Base-by-base conservation (phyloP, 768 basidiomycete genomes). In the Mycena galericulata region DNA sequence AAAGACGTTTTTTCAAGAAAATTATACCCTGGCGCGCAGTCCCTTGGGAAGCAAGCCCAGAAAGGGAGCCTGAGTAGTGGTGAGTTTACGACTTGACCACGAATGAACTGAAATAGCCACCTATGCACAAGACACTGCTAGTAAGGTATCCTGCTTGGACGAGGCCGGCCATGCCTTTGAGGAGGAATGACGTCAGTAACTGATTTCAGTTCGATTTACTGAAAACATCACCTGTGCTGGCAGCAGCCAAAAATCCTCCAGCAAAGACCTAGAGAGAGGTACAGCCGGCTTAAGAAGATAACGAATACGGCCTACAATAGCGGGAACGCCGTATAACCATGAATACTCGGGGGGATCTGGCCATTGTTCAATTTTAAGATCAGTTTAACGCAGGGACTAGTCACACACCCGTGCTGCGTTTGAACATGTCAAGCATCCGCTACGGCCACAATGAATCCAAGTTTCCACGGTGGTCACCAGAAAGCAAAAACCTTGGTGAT, bases 401-500 rank as follows among this genome's bases (percentile, higher is more conserved):
- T n/a, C n/a, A n/a, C n/a, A n/a, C n/a, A n/a, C n/a, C n/a, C 56
- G 88, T 90, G 17, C 90, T 77, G 92, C 95, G 90, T 80, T 92
- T 93, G 79, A 96, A 96, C 91, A 96, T 94, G 75, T 96, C 93
- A 67, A 96, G 82, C 95, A 96, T 96, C 46, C 94, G 90, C 78
- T 95, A 32, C 1, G 11, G 29, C 32, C 17, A 24, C 24, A 50
- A 46, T 36, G 43, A 40, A 45, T 34, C 36, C 40, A 15, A 47
- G 38, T 24, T 4, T n/a, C n/a, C 34, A 40, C 54, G 26, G 10
- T 27, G 53, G 14, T 56, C 8, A 27, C 3, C 24, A 14, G 38
- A 9, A 50, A 17, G 32, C 12, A n/a, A n/a, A n/a, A 57, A 67
- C 69, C 38, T 72, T 95, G 26, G 94, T 95, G 73, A 96, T 91